Evolutionary conservation across 1,284 basidiomycete species (phyloP).

Genomic region (Leccinum griseonigrum): DNA sequence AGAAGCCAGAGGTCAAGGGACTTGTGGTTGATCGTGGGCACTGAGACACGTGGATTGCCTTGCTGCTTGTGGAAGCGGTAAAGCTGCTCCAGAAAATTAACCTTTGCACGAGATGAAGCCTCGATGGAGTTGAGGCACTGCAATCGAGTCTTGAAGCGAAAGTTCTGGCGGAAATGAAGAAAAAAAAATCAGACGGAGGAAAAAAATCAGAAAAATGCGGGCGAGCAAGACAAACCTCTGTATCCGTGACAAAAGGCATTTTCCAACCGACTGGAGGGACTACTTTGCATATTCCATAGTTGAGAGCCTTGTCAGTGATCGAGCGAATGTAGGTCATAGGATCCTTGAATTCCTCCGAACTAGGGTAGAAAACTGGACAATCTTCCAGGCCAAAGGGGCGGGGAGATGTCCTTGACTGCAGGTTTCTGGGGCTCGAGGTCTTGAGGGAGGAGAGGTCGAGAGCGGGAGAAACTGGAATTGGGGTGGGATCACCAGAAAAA

Average conservation of each 20-base stretch:
- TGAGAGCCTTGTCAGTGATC: conserved; percentile 72
- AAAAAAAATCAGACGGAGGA: conserved; percentile 26
- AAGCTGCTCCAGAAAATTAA: conserved; percentile 97
- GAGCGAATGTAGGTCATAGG: conserved; percentile 94
- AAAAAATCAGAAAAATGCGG: conserved; percentile 31
- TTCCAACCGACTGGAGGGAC: conserved; percentile 93
- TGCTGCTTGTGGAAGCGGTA: conserved; percentile 92
- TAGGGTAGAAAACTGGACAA: conserved; percentile 90
- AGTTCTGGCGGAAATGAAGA: conserved; percentile 52
- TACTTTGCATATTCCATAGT: conserved; percentile 95
- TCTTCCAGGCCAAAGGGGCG: conserved; percentile 86
- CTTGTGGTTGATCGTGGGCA: conserved; percentile 91
- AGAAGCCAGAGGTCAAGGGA: conserved; percentile 92
- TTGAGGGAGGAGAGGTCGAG: conserved; percentile 72
- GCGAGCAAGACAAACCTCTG: conserved; percentile 58
- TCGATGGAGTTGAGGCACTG: conserved; percentile 97
- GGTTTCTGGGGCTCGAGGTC: conserved; percentile 52
- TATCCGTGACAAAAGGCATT: conserved; percentile 96
- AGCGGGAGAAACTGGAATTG: conserved; percentile 57
- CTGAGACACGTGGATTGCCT: conserved; percentile 81
- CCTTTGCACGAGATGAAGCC: conserved; percentile 92
- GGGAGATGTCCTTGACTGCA: conserved; percentile 39
- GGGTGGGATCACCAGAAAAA: conserved; percentile 47
- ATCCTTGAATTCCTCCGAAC: conserved; percentile 87
- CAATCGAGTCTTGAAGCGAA: conserved; percentile 93